Evolutionary conservation across 2,329 filamentous ascomycete genomes (phyloP), one percentile per base, ranked within the genome.

Genomic region (Alternaria sp.): DNA sequence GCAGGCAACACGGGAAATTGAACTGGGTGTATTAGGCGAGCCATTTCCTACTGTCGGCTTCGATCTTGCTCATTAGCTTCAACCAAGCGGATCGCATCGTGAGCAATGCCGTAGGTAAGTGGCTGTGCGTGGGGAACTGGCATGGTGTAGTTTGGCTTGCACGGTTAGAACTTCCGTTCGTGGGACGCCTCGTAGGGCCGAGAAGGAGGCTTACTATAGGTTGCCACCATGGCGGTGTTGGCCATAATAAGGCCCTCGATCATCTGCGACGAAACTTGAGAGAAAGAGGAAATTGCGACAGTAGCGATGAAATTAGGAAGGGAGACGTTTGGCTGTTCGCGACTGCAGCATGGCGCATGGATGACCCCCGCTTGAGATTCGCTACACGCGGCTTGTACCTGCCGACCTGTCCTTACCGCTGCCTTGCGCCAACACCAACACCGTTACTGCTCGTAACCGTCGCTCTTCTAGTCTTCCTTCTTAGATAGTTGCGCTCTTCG

Each of bases 161-260:
- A 6, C 44, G 53, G 32, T 53, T 40, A 41, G 22, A 36, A 18
- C 25, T 28, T 36, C 45, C 36, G 25, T 46, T 48, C 50, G 53
- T 41, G 30, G 57, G 61, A 51, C 32, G 58, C 58, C 61, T 49
- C 51, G 45, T 58, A 61, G 61, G 56, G 49, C 53, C 58, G 50
- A 49, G 44, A 38, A 44, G 30, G 45, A 36, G 53, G 58, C 61
- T 54, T 60, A 55, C 61, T 27, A 54, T 61, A 51, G 54, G 54
- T 50, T 38, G 58, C 58, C 61, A 61, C 61, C 27, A 28, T 45
- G 51, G 51, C 54, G 54, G 58, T 48, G n/a, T 53, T 57, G n/a
- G 22, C 49, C 20, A 49, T 20, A 34, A 45, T 40, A 41, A 57
- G 54, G 48, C 54, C 32, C 32, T 34, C 58, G 43, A 52, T 53